Percentiles rank a stretch among this genome's conserved stretches.
phyloP scores from a whole-genome alignment of 2,329 filamentous ascomycete species.

The Cladosporium sp. region DNA sequence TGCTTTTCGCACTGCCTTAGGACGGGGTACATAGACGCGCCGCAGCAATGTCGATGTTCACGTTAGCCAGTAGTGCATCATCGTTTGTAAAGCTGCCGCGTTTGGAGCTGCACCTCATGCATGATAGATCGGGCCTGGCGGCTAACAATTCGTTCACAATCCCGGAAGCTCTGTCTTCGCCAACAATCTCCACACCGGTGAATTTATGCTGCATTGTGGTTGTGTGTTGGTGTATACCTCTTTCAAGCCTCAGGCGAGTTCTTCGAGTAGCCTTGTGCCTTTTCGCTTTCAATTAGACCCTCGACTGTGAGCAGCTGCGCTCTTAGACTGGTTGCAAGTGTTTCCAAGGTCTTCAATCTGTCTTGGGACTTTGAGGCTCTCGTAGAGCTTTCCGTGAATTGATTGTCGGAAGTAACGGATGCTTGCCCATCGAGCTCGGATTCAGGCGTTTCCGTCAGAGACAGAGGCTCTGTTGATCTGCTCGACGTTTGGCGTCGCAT shows the following conservation, averaged over 20 bases:
- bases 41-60: conserved; percentile 3
- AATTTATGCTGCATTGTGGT: not conserved
- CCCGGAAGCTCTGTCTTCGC: not conserved
- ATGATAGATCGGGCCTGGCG: conserved; percentile 5
- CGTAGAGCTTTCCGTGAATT: not conserved
- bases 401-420: no score
- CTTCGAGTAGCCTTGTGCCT: not conserved
- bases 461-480: no score
- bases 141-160: conserved; percentile 2
- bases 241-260: not conserved
- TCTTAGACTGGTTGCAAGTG: conserved; percentile 1
- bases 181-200: not conserved
- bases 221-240: conserved; percentile 3
- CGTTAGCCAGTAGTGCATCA: conserved; percentile 1
- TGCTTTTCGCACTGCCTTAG: conserved; percentile 8
- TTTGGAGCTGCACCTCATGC: conserved; percentile 5
- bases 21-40: conserved; percentile 8
- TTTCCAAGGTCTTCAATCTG: not conserved
- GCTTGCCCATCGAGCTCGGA: no score
- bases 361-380: not conserved
- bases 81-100: not conserved
- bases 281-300: conserved; percentile 3
- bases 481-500: not conserved
- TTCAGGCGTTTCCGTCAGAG: no score
- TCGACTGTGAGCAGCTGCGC: conserved; percentile 5